A percentile compares a stretch with the other conserved stretches of the same genome.
phyloP scores from a whole-genome alignment of 768 basidiomycete genomes.

The Tylopilus balloui region DNA sequence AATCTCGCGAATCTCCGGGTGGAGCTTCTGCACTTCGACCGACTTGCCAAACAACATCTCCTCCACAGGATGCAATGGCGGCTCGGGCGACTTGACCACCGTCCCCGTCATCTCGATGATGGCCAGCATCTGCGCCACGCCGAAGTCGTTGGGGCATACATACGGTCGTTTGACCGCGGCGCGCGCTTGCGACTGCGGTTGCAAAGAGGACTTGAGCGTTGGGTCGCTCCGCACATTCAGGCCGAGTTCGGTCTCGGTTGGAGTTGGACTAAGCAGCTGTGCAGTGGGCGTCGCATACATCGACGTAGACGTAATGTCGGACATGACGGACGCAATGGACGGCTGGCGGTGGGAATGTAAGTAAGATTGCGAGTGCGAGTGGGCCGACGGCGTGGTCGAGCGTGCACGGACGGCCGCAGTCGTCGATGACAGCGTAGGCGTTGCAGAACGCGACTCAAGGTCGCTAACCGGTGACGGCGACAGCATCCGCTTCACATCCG shows the following conservation, averaged over 20 bases:
- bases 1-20: constrained; percentile 68
- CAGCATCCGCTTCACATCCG: constrained; percentile 16
- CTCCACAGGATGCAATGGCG: constrained; percentile 59
- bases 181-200: neutral
- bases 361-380: constrained; percentile 7
- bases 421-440: constrained; percentile 23
- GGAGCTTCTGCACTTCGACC: constrained; percentile 57
- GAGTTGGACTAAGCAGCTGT: constrained; percentile 27
- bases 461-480: constrained; percentile 22
- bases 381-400: constrained; percentile 21
- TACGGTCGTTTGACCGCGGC: constrained; percentile 40
- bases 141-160: constrained; percentile 79
- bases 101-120: constrained; percentile 68
- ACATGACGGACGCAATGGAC: constrained; percentile 72
- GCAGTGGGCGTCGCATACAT: constrained; percentile 42
- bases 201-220: constrained; percentile 26
- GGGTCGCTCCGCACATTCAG: constrained; percentile 1
- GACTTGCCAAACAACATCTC: constrained; percentile 67
- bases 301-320: constrained; percentile 45
- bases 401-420: constrained; percentile 15
- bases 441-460: constrained; percentile 23
- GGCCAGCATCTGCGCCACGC: constrained; percentile 80
- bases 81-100: constrained; percentile 32
- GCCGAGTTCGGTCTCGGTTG: constrained; percentile 15
- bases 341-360: constrained; percentile 48